phyloP scores from a whole-genome alignment of 2,329 filamentous ascomycete species.

The Nakataea oryzae region DNA sequence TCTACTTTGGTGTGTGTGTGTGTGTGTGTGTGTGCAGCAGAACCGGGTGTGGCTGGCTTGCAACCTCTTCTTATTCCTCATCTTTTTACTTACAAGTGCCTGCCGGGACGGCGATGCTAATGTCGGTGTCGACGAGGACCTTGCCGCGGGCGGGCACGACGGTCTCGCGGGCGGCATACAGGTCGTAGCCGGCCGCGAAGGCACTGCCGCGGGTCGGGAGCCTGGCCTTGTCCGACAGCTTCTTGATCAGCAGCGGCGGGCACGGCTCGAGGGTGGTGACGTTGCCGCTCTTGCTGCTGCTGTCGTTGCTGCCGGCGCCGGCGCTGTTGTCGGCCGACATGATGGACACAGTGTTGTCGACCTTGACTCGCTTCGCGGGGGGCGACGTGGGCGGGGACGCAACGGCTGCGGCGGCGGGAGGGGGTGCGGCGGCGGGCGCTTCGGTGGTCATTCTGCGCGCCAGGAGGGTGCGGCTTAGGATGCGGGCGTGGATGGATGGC shows the following conservation, averaged over 20 bases:
- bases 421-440: not conserved
- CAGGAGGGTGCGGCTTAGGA: not conserved
- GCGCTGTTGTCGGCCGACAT: conserved; percentile 14
- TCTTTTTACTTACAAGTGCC: conserved; percentile 62
- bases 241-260: conserved; percentile 75
- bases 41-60: not conserved
- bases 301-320: conserved; percentile 7
- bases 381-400: conserved; percentile 60
- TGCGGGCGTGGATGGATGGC: not conserved
- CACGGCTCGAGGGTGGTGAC: conserved; percentile 25
- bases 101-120: conserved; percentile 80
- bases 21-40: not conserved
- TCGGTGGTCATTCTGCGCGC: conserved; percentile 19
- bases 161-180: conserved; percentile 70
- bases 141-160: conserved; percentile 75
- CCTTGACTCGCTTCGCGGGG: conserved; percentile 71
- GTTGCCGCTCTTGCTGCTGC: conserved; percentile 10
- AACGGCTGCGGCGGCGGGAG: conserved; percentile 14
- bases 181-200: conserved; percentile 86
- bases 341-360: conserved; percentile 21
- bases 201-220: conserved; percentile 82
- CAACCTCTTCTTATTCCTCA: not conserved
- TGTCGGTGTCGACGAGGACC: conserved; percentile 79
- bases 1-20: not conserved
- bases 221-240: conserved; percentile 68